Percentiles rank a stretch among this genome's conserved stretches.
Conservation (phyloP, 192 early-diverging fungal genomes). For the Thoreauomyces humboldtii region DNA sequence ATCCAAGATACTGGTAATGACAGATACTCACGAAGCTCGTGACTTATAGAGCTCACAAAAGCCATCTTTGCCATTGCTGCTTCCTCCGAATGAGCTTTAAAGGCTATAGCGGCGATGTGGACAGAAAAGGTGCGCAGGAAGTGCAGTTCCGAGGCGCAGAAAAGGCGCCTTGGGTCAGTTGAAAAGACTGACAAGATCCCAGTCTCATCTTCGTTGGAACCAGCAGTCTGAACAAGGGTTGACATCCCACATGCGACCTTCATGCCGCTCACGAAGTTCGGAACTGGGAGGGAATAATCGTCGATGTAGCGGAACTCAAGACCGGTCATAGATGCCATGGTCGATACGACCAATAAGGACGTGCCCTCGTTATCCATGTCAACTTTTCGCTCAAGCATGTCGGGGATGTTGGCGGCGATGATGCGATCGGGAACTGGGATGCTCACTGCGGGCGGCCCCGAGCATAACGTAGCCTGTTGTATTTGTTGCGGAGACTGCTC, state of each 20-base stretch:
- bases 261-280: constrained; percentile 2
- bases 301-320: neutral
- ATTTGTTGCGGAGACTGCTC: neutral
- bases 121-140: constrained; percentile 51
- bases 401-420: constrained; percentile 1
- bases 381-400: neutral
- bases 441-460: too few relatives aligned
- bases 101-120: constrained; percentile 40
- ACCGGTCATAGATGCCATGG: neutral
- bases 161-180: constrained; percentile 36
- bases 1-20: neutral
- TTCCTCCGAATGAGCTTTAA: constrained; percentile 41
- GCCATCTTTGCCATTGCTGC: constrained; percentile 49
- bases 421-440: neutral
- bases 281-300: neutral
- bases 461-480: too few relatives aligned
- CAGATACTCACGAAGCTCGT: constrained; percentile 41
- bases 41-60: constrained; percentile 47
- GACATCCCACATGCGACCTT: neutral
- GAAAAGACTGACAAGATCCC: constrained; percentile 34
- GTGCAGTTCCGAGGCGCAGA: constrained; percentile 40
- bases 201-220: neutral
- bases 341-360: neutral
- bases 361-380: constrained; percentile 1
- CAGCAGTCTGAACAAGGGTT: neutral